Base-by-base conservation (phyloP, 768 basidiomycete species). In the Podaxis sp. region DNA sequence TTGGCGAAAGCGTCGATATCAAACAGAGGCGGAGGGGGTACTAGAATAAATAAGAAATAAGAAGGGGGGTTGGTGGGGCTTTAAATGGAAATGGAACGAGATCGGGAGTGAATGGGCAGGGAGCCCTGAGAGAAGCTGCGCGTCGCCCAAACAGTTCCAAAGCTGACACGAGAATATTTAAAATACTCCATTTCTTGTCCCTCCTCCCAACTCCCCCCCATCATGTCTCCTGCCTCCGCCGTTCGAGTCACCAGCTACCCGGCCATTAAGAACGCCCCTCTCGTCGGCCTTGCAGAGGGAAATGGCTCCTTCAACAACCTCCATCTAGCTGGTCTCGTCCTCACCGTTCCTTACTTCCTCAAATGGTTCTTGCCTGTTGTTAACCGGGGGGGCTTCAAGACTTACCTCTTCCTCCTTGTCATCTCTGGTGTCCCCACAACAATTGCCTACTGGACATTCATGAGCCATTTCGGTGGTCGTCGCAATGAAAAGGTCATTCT, bases 401-500 rank as follows among this genome's bases (percentile, higher is more conserved):
- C 90, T 46, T 95, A 97, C 73, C 70, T 91, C 60, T 89, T 96
- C 80, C 77, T 98, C 44, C 77, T 92, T 61, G 63, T 90, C 58
- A 51, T 98, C 56, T 82, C 88, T 41, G 93, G 90, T 38, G 51
- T 90, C 0, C 97, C 95, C 15, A 81, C 89, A 54, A 84, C 93
- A 6, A 71, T 97, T 44, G 88, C 79, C 0, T 99, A 99, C 81
- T 99, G 97, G 97, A 83, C 87, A 0, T 64, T 95, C 68, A 88
- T 91, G 78, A 94, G 91, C 72, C 86, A 81, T 69, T 91, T 91
- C 67, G 95, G 96, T 30, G 70, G 79, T 10, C 83, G 93, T 70
- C 88, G 83, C 74, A 94, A 96, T 76, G 88, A 92, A 66, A 95
- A 95, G 79, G 88, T 95, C 69, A 71, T 77, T 28, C 78, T 98